Conservation (phyloP, 2,329 filamentous ascomycete genomes). For the Stemphylium lycopersici region DNA sequence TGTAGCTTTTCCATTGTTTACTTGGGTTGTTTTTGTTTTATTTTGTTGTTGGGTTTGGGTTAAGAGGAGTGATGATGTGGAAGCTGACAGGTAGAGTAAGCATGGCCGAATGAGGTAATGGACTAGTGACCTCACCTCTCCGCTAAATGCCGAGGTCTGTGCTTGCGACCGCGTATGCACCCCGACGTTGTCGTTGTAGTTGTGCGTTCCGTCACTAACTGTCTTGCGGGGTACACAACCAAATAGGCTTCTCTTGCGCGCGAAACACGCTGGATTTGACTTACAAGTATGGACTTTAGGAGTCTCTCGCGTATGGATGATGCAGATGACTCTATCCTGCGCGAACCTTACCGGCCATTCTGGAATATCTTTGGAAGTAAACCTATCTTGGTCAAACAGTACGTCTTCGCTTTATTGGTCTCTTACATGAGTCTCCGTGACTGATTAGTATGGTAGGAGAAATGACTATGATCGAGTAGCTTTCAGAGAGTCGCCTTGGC, state of each 20-base stretch:
- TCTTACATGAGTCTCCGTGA: not conserved
- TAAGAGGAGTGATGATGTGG: conserved; percentile 1
- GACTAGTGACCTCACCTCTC: conserved; percentile 13
- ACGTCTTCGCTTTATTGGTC: not conserved
- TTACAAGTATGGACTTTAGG: conserved; percentile 42
- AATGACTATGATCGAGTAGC: conserved; percentile 52
- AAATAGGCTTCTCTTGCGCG: not conserved
- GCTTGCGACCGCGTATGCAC: not conserved
- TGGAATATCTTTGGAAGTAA: conserved; percentile 57
- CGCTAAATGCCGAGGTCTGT: conserved; percentile 6
- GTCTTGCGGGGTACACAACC: not conserved
- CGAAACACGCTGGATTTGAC: not conserved
- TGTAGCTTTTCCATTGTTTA: conserved; percentile 26
- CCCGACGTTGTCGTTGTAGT: not conserved
- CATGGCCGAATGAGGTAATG: too few species aligned
- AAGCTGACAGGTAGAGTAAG: conserved; percentile 1
- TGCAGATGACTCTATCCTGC: conserved; percentile 38
- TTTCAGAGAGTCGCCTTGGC: conserved; percentile 67
- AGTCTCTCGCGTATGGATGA: conserved; percentile 32
- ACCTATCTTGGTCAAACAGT: conserved; percentile 56
- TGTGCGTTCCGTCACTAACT: not conserved
- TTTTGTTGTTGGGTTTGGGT: too few species aligned
- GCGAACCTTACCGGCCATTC: conserved; percentile 57
- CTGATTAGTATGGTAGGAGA: conserved; percentile 33
- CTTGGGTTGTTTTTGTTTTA: not conserved